phyloP scores from a whole-genome alignment of 108 stramenopile species.

The Fistulifera solaris region DNA sequence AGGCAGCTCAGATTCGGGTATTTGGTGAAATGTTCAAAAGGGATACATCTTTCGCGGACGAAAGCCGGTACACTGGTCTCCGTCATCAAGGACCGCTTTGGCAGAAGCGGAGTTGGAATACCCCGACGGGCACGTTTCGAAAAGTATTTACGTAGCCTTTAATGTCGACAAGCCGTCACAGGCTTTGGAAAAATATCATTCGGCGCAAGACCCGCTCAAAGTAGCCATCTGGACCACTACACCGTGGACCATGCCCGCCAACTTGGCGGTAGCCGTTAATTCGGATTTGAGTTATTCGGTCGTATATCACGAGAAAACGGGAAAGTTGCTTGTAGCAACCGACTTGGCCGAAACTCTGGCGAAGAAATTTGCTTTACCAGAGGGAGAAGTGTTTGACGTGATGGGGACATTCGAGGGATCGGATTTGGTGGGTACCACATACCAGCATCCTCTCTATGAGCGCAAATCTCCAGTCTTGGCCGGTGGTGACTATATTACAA shows the following conservation, averaged over 20 bases:
- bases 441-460: conserved; percentile 79
- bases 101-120: conserved; percentile 99
- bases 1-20: conserved; percentile 93
- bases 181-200: conserved; percentile 40
- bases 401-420: conserved; percentile 46
- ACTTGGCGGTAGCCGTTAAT: conserved; percentile 92
- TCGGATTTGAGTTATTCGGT: conserved; percentile 85
- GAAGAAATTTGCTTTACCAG: conserved; percentile 60
- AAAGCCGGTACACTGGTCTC: conserved; percentile 98
- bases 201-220: conserved; percentile 45
- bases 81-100: conserved; percentile 90
- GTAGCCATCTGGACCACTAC: conserved; percentile 93
- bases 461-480: conserved; percentile 74
- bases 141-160: conserved; percentile 89
- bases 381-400: conserved; percentile 54
- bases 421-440: conserved; percentile 68
- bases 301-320: conserved; percentile 57
- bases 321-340: conserved; percentile 69
- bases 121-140: conserved; percentile 88
- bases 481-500: conserved; percentile 97
- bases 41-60: conserved; percentile 95
- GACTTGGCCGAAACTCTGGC: conserved; percentile 65
- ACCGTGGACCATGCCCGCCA: conserved; percentile 90
- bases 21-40: conserved; percentile 94
- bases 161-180: conserved; percentile 56